phyloP scores from a whole-genome alignment of 2,329 filamentous ascomycete species.

The Diplocarpon rosae region DNA sequence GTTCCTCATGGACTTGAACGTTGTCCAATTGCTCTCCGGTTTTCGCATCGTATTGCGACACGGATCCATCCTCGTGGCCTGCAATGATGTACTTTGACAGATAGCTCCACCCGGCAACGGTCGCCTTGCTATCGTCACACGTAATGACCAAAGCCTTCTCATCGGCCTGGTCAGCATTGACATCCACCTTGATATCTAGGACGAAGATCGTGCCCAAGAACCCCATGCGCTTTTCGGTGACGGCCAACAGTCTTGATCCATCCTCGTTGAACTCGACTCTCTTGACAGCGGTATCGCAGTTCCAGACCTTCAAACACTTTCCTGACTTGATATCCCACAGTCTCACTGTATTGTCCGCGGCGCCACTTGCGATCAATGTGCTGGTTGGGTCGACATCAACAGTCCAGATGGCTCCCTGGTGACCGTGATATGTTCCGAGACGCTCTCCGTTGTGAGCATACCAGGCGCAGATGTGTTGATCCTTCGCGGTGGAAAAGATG shows the following conservation, averaged over 20 bases:
- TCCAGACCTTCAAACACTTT: conserved; percentile 91
- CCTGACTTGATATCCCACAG: conserved; percentile 94
- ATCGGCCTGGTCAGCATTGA: conserved; percentile 71
- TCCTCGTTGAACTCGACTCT: conserved; percentile 95
- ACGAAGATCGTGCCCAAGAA: conserved; percentile 91
- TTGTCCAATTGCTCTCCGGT: conserved; percentile 74
- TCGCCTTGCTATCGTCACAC: conserved; percentile 92
- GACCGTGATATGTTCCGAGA: conserved; percentile 90
- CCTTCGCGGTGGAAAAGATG: conserved; percentile 91
- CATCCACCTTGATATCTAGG: conserved; percentile 76
- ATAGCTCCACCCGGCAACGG: conserved; percentile 94
- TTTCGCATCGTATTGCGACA: conserved; percentile 89
- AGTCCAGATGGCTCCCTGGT: conserved; percentile 97
- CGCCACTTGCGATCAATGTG: conserved; percentile 85
- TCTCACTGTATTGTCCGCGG: conserved; percentile 95
- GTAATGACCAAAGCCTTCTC: conserved; percentile 81
- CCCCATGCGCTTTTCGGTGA: conserved; percentile 98
- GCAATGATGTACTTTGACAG: conserved; percentile 93
- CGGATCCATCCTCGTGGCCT: conserved; percentile 89
- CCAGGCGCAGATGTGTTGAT: conserved; percentile 95
- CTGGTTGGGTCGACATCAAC: conserved; percentile 92
- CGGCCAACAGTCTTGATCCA: conserved; percentile 77
- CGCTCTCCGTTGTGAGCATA: conserved; percentile 96
- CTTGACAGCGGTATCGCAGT: conserved; percentile 95
- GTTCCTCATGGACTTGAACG: conserved; percentile 75